Conservation (phyloP, 257 asterid genomes). For the Solanum piurae region DNA sequence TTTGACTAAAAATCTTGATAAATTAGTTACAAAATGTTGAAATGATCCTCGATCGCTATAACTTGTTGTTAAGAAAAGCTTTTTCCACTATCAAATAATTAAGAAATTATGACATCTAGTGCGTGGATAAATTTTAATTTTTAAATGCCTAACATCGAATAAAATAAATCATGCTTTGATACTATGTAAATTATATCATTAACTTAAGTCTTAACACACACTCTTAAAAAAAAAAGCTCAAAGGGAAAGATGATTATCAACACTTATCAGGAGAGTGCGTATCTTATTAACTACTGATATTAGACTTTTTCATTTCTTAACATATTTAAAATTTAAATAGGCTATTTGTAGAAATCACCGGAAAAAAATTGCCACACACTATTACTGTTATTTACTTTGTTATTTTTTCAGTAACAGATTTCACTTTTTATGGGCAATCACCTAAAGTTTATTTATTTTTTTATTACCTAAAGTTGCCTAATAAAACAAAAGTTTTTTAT, state of each 20-base stretch:
- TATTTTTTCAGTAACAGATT: not conserved
- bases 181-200: accelerated
- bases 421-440: not conserved
- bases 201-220: too few relatives aligned
- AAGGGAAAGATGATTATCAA: not conserved
- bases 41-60: not conserved
- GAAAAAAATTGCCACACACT: not conserved
- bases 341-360: not conserved
- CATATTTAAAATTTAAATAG: not conserved
- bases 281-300: too few relatives aligned
- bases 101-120: not conserved
- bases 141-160: accelerated
- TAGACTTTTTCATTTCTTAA: too few relatives aligned
- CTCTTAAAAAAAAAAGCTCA: not conserved
- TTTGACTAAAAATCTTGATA: not conserved
- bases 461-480: not conserved
- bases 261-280: not conserved
- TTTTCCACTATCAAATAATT: not conserved
- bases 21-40: not conserved
- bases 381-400: not conserved
- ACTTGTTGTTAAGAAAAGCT: not conserved
- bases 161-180: too few relatives aligned
- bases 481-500: not conserved
- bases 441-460: not conserved
- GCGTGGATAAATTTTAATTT: too few relatives aligned